phyloP scores from a whole-genome alignment of 768 basidiomycete genomes.

The Rossbeevera mucosa region DNA sequence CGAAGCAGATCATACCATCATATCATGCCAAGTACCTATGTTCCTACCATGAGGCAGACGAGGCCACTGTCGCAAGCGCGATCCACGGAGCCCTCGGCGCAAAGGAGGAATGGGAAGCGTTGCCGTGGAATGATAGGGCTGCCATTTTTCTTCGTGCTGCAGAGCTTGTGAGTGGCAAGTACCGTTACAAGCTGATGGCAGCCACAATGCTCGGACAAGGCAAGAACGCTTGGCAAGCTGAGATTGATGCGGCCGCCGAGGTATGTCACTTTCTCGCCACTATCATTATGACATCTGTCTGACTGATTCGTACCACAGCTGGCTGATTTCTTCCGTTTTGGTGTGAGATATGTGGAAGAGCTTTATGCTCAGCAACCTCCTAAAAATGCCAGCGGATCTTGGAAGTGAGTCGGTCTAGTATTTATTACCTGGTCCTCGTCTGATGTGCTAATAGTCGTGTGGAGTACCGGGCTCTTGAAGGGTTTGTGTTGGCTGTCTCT shows the following conservation, averaged over 20 bases:
- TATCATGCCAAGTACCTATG: constrained; percentile 80
- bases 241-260: constrained; percentile 99
- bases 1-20: constrained; percentile 80
- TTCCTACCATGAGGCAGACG: constrained; percentile 84
- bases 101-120: constrained; percentile 83
- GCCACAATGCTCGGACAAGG: constrained; percentile 98
- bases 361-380: constrained; percentile 87
- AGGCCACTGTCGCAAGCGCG: constrained; percentile 66
- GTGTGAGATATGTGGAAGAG: constrained; percentile 95
- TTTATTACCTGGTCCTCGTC: neutral
- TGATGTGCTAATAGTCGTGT: constrained; percentile 57
- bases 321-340: constrained; percentile 92
- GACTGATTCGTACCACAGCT: constrained; percentile 42
- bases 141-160: constrained; percentile 98
- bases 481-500: constrained; percentile 95
- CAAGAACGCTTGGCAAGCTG: constrained; percentile 99
- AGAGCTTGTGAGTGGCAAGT: constrained; percentile 92
- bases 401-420: constrained; percentile 70
- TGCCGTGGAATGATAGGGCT: constrained; percentile 96
- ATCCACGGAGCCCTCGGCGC: constrained; percentile 86
- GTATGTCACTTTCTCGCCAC: constrained; percentile 37
- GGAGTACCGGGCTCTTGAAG: constrained; percentile 97
- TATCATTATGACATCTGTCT: neutral
- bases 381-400: constrained; percentile 79
- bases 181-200: constrained; percentile 90